These are phyloP conservation scores for Backusella mclennaniae DNA, from an alignment of 192 early-diverging fungal genomes.

Conservation along the genomic window DNA sequence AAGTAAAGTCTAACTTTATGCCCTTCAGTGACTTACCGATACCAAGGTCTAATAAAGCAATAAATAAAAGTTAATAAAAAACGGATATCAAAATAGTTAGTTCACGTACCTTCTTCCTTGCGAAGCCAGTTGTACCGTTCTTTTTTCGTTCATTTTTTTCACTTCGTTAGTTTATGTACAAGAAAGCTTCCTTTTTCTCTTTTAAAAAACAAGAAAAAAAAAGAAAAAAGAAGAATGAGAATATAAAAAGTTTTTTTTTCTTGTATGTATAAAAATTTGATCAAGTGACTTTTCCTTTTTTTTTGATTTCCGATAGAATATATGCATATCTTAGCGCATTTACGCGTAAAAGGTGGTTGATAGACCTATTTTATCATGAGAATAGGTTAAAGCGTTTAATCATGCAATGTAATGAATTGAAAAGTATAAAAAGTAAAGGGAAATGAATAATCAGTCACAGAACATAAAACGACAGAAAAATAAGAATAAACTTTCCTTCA, in stretches of 20 bases:
- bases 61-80: background rate
- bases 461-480: background rate
- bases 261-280: background rate
- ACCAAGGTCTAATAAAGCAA: background rate
- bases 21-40: background rate
- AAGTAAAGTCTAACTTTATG: background rate
- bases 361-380: background rate
- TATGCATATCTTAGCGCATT: background rate
- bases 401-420: background rate
- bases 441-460: background rate
- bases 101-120: background rate
- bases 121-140: background rate
- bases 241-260: background rate
- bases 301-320: background rate
- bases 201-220: background rate
- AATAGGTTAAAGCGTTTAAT: background rate
- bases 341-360: background rate
- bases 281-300: constrained; percentile 7
- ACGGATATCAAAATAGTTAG: background rate
- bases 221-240: background rate
- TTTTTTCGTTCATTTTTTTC: background rate
- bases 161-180: background rate
- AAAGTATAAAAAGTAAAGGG: background rate
- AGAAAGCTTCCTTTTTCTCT: background rate
- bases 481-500: background rate